Base-by-base conservation (phyloP, 345 rosid genomes). In the Citropsis articulata region DNA sequence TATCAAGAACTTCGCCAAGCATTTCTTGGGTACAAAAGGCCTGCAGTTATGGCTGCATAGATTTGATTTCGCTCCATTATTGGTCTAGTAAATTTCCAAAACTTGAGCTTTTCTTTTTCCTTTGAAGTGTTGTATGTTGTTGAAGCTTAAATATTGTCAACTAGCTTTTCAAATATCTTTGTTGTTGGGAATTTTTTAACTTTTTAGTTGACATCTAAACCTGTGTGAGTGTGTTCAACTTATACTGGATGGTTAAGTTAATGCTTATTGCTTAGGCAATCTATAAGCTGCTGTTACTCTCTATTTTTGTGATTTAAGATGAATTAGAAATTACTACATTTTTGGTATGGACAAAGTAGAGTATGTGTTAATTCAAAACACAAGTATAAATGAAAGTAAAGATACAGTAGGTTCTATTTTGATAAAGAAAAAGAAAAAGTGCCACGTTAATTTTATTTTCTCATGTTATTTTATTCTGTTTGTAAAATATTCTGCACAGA, bases 1-100 rank as follows among this genome's bases (percentile, higher is more conserved):
- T 93, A 95, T 57, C 88, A 86, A 67, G 86, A 91, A 75, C 86
- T 91, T 70, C 76, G 87, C 59, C 78, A 83, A 77, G 88, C 87
- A 60, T 81, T 92, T 82, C 61, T 84, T 33, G 84, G 80, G 53
- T 81, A 79, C 77, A 90, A 81, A 66, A 75, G 82, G 62, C 79
- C 66, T 56, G 76, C 79, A 31, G 82, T 80, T 69, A 80, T 85
- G 66, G 86, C 89, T 75, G 84, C 83, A 18, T 89, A 80, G 80
- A 77, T 67, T 66, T 38, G 28, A 18, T 73, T 67, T 9, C n/a
- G 6, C 71, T 64, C 3, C 6, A 66, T 48, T 75, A 21, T 50
- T 19, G 13, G 31, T 55, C 38, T 36, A n/a, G 69, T 64, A 70
- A 55, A 67, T 76, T n/a, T 73, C 38, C 33, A 28, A 68, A 33